A percentile compares a stretch with the other conserved stretches of the same genome.
phyloP scores from a whole-genome alignment of 495 filamentous ascomycete species.

The Aspergillus asperescens region DNA sequence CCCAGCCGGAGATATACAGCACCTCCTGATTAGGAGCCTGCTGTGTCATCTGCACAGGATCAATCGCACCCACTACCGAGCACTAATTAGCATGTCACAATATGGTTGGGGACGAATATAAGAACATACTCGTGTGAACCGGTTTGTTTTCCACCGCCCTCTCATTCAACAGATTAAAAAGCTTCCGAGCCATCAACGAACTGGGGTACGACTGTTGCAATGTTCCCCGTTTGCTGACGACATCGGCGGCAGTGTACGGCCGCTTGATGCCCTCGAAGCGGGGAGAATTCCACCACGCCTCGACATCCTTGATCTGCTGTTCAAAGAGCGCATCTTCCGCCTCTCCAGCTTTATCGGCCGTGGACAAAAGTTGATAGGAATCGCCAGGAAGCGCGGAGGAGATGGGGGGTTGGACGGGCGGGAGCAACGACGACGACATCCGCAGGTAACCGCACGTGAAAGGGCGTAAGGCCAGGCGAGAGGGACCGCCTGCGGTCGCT shows the following conservation, averaged over 20 bases:
- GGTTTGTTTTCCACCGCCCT: conserved; percentile 70
- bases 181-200: conserved; percentile 86
- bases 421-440: conserved; percentile 34
- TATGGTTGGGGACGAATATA: not conserved
- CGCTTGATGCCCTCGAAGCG: conserved; percentile 86
- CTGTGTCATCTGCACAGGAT: conserved; percentile 98
- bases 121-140: conserved; percentile 75
- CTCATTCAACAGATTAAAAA: conserved; percentile 81
- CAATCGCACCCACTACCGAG: conserved; percentile 82
- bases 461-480: conserved; percentile 30
- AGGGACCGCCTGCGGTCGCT: conserved; percentile 18
- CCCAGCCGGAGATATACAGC: conserved; percentile 94
- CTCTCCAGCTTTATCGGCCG: conserved; percentile 62
- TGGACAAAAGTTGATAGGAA: conserved; percentile 74
- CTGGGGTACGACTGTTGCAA: conserved; percentile 84
- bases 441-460: conserved; percentile 44
- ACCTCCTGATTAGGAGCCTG: conserved; percentile 95
- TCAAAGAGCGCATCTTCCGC: conserved; percentile 79
- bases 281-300: conserved; percentile 79
- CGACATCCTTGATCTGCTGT: conserved; percentile 72
- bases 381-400: conserved; percentile 60
- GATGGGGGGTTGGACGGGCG: conserved; percentile 47
- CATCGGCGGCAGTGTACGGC: conserved; percentile 82
- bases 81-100: conserved; percentile 7
- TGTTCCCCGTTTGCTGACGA: conserved; percentile 86